Conservation (phyloP, 805 yeast genomes). For the Cephaloascus albidus region DNA sequence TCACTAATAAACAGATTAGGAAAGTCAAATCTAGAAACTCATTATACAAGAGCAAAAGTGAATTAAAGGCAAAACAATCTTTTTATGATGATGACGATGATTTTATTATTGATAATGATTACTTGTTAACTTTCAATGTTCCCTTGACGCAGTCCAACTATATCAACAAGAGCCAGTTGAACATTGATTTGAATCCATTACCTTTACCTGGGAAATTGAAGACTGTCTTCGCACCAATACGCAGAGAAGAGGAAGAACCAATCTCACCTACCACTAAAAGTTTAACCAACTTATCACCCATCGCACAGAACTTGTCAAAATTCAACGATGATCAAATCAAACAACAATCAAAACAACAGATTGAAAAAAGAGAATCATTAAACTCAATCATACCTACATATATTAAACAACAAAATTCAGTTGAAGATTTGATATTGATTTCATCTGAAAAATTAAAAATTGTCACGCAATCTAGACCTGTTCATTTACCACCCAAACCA, state of each 20-base stretch:
- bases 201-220: constrained; percentile 22
- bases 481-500: constrained; percentile 32
- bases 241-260: too few species aligned
- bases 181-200: constrained; percentile 11
- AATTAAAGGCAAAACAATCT: constrained; percentile 26
- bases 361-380: constrained; percentile 22
- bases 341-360: constrained; percentile 19
- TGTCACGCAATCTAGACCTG: constrained; percentile 33
- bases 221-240: not conserved
- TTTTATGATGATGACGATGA: constrained; percentile 30
- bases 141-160: constrained; percentile 28
- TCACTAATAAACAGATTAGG: not conserved
- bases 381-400: constrained; percentile 24
- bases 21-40: not conserved
- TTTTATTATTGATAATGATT: constrained; percentile 24
- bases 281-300: not conserved
- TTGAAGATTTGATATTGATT: constrained; percentile 23
- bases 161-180: constrained; percentile 16
- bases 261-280: not conserved
- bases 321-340: not conserved
- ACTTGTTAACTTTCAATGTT: constrained; percentile 32
- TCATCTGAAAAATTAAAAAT: constrained; percentile 27
- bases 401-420: constrained; percentile 26
- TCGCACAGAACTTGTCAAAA: not conserved
- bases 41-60: constrained; percentile 8